Evolutionary conservation across 805 yeast genomes (phyloP), one percentile per base, ranked within the genome.

Genomic region (Kodamaea sagamina): DNA sequence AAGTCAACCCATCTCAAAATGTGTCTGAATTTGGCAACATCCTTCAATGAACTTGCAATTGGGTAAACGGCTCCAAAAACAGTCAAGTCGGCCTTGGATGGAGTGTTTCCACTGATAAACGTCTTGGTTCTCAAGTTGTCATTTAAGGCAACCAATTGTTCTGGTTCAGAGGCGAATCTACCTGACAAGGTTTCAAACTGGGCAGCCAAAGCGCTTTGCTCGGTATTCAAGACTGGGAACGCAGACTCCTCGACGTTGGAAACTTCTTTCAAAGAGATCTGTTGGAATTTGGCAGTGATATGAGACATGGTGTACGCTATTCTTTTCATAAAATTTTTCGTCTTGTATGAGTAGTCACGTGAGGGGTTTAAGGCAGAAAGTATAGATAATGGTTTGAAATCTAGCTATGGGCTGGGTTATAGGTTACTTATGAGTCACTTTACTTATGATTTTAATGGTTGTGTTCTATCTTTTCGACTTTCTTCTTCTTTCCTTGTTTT

Each of bases 1-100:
- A 87, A 78, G 57, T 90, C 97, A 17, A 81, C 79, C 98, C 98
- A 93, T 77, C 99, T 85, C 48, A 89, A 68, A 46, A 92, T 74
- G 66, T 92, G 97, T 77, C 97, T 86, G 63, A 73, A 72, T 37
- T 74, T 65, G 37, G 83, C 81, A 51, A 82, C 67, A 31, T 82
- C 78, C 26, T 78, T 81, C 35, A 62, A 54, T 8, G 78, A 61
- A 17, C 76, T 66, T 29, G 85, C 79, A 29, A 79, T 48, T 37
- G 89, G 86, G 55, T 81, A 70, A 27, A 82, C 81, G 26, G 79
- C 71, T 40, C 82, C 81, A 54, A 88, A 86, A 26, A 85, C 82
- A 35, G 74, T 67, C 32, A 81, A 74, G 63, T 93, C 99, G n/a
- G 81, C 78, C 32, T 76, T 72, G 19, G 90, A 70, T 35, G 90